Evolutionary conservation across 148 eudicot species (phyloP), one percentile per base, ranked within the genome.

Genomic region (Polygonum maritimum): DNA sequence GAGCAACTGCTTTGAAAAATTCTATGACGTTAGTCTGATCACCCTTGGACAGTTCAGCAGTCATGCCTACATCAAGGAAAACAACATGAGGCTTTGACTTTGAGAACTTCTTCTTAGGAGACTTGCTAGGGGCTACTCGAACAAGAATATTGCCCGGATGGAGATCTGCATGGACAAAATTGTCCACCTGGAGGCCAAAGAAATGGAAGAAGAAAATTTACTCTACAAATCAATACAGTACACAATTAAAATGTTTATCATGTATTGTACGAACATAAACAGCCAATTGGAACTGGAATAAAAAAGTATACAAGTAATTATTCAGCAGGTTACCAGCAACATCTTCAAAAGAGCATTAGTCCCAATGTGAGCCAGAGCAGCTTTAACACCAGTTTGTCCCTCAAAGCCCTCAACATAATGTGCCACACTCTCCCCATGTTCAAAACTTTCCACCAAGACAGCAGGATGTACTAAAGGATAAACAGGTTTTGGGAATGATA

Each of bases 61-160:
- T 84, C 84, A 81, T 84, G 77, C 86, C 84, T 60, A 84, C 84
- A 74, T 84, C 86, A 78, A 84, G 80, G 83, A 84, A 84, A 74
- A 84, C 76, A 40, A 81, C 84, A 70, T 81, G 86, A 79, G 84
- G 86, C 79, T 78, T 84, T 79, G 86, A 76, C 77, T 84, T 81
- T 62, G 67, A 16, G 45, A 76, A 71, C 75, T 51, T 79, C 80
- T 74, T 81, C 75, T 70, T 78, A 33, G 76, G 71, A 73, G 81
- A 80, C 74, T 77, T 80, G 76, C 58, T 80, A 39, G 54, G 81
- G 62, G 77, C 78, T 71, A 77, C 81, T 49, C 86, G 75, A 35
- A 84, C 86, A 73, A 84, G 86, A 55, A 84, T 84, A 76, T 84
- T 84, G 79, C 86, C 86, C 78, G 86, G 86, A 84, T 84, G 86